Evolutionary conservation across 2,329 filamentous ascomycete species (phyloP).

Genomic region (Waltergamsia citrina): DNA sequence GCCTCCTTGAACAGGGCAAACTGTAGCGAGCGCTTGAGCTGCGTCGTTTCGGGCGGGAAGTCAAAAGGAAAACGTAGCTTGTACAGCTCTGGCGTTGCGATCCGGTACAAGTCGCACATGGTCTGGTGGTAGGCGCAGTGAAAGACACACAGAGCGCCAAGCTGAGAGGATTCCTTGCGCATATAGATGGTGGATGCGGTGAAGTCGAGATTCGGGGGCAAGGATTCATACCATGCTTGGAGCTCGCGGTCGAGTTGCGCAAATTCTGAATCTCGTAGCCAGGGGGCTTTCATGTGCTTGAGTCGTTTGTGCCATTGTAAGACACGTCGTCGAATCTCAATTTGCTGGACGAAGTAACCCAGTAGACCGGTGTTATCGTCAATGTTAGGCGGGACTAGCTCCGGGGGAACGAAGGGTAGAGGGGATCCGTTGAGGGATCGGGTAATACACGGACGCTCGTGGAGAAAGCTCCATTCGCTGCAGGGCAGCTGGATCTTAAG

Average conservation of each 20-base stretch:
- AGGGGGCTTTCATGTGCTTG: constrained; percentile 6
- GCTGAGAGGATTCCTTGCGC: constrained; percentile 7
- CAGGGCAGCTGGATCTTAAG: constrained; percentile 9
- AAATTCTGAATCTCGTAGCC: constrained; percentile 9
- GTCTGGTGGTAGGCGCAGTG: constrained; percentile 9
- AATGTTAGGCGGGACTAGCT: neutral
- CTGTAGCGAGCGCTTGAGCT: constrained; percentile 2
- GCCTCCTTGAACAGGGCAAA: constrained; percentile 4
- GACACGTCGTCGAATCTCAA: constrained; percentile 8
- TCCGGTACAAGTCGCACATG: constrained; percentile 9
- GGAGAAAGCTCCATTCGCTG: constrained; percentile 6
- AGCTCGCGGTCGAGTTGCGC: neutral
- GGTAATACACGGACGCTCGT: constrained; percentile 7
- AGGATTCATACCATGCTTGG: constrained; percentile 5
- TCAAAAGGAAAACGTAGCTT: constrained; percentile 8
- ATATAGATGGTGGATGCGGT: constrained; percentile 7
- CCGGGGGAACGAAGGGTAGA: neutral
- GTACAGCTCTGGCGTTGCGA: constrained; percentile 8
- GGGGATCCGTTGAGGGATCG: constrained; percentile 3
- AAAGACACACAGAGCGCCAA: constrained; percentile 8
- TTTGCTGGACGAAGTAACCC: constrained; percentile 7
- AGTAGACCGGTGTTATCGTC: constrained; percentile 8
- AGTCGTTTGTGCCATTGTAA: constrained; percentile 9
- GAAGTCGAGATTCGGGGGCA: constrained; percentile 7
- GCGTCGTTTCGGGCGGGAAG: constrained; percentile 6